Evolutionary conservation across 2,329 filamentous ascomycete species (phyloP).

Genomic region (Colletotrichum tropicale): DNA sequence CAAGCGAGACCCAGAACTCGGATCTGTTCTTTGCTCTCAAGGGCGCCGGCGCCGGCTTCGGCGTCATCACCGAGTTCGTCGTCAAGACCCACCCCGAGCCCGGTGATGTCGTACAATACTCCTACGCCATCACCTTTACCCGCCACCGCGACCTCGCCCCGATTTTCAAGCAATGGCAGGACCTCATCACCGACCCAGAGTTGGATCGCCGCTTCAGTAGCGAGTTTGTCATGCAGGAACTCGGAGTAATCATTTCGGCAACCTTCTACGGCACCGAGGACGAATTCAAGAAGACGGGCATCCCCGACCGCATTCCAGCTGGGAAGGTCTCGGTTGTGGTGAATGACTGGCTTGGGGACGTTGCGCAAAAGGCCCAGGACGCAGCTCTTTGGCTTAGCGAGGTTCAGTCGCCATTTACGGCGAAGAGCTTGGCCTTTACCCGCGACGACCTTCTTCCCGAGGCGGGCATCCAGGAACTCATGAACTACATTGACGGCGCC

Average conservation of each 20-base stretch:
- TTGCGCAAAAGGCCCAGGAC: constrained; percentile 56
- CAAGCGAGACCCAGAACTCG: constrained; percentile 49
- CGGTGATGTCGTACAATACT: constrained; percentile 61
- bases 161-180: constrained; percentile 63
- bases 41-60: constrained; percentile 61
- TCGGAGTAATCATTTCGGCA: constrained; percentile 61
- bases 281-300: constrained; percentile 59
- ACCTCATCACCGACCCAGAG: constrained; percentile 54
- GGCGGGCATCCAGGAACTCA: constrained; percentile 50
- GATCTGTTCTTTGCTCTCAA: constrained; percentile 63
- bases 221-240: constrained; percentile 58
- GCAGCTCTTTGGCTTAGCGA: constrained; percentile 52
- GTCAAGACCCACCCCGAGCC: constrained; percentile 62
- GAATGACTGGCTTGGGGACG: constrained; percentile 67
- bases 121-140: constrained; percentile 57
- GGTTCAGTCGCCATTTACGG: constrained; percentile 56
- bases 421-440: constrained; percentile 61
- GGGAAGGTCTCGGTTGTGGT: constrained; percentile 46
- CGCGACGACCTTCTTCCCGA: constrained; percentile 51
- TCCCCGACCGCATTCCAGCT: constrained; percentile 50
- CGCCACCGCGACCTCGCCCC: constrained; percentile 50
- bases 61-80: constrained; percentile 61
- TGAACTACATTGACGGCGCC: constrained; percentile 55
- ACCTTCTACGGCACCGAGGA: constrained; percentile 64
- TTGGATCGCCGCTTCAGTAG: constrained; percentile 64